Conservation (phyloP, 148 eudicot genomes). For the Spergularia bocconei region DNA sequence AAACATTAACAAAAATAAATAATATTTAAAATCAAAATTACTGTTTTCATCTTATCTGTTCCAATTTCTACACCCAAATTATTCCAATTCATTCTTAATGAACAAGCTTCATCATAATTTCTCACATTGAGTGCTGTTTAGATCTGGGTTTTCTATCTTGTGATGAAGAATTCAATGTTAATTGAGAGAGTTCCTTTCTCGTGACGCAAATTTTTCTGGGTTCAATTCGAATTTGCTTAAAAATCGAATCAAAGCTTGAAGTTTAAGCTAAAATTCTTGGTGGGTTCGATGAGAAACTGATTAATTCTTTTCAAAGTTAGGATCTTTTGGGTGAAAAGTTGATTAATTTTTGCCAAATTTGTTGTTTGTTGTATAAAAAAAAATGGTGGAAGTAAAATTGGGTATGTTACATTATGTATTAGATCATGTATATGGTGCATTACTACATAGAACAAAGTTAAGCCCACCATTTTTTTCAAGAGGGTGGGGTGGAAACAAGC, state of each 20-base stretch:
- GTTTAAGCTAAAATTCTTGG: background rate
- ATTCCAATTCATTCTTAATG: background rate
- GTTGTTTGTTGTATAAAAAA: slow-evolving; percentile 4
- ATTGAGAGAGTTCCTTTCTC: background rate
- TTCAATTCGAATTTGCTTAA: background rate
- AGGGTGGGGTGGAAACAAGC: slow-evolving; percentile 96
- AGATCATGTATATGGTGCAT: slow-evolving; percentile 98
- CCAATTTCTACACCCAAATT: background rate
- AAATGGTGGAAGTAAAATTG: slow-evolving; percentile 72
- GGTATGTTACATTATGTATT: slow-evolving; percentile 90
- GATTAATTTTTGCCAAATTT: background rate
- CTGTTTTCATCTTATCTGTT: slow-evolving; percentile 5
- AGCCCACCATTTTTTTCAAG: slow-evolving; percentile 87
- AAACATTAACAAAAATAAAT: background rate
- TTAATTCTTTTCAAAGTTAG: slow-evolving; percentile 1
- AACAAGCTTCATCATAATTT: background rate
- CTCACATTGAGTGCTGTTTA: background rate
- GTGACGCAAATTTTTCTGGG: background rate
- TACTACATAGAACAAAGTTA: slow-evolving; percentile 77
- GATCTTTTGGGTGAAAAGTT: slow-evolving; percentile 1
- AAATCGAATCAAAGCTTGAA: background rate
- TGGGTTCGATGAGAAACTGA: slow-evolving; percentile 1
- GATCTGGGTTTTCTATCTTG: background rate
- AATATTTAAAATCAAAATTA: too few relatives aligned
- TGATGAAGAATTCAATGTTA: background rate